phyloP scores from a whole-genome alignment of 768 basidiomycete genomes.

The Pleurotus pulmonarius region DNA sequence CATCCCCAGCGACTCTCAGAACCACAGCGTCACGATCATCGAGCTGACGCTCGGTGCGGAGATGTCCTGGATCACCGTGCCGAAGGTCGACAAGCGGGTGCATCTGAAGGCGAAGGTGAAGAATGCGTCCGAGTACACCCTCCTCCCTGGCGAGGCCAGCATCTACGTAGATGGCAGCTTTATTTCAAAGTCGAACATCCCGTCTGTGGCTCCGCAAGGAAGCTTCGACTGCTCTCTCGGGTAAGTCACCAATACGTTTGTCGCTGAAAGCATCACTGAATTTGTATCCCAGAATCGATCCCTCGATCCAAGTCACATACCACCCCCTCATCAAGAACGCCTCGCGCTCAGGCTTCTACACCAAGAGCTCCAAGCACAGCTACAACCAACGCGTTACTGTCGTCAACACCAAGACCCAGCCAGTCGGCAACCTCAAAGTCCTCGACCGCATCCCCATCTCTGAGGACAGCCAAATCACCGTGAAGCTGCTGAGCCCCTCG shows the following conservation, averaged over 20 bases:
- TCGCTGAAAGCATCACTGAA: not conserved
- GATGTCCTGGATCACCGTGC: conserved; percentile 33
- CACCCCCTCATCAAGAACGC: conserved; percentile 23
- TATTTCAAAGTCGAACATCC: conserved; percentile 30
- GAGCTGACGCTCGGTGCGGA: conserved; percentile 25
- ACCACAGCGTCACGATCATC: conserved; percentile 29
- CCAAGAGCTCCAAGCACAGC: not conserved
- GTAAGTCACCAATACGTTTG: conserved; percentile 15
- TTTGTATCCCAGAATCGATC: conserved; percentile 26
- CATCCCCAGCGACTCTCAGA: conserved; percentile 25
- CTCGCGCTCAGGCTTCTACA: not conserved
- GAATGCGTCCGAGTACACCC: conserved; percentile 35
- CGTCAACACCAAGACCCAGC: conserved; percentile 12
- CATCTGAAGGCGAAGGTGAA: conserved; percentile 27
- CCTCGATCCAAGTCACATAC: conserved; percentile 34
- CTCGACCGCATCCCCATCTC: conserved; percentile 14
- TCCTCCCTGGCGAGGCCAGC: conserved; percentile 30
- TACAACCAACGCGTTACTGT: conserved; percentile 14
- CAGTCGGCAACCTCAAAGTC: conserved; percentile 10
- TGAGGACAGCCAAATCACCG: not conserved
- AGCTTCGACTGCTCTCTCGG: conserved; percentile 37
- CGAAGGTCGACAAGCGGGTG: conserved; percentile 28
- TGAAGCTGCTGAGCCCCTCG: conserved; percentile 1
- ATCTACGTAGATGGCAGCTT: conserved; percentile 41
- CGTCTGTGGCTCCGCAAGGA: conserved; percentile 32